phyloP scores from a whole-genome alignment of 768 basidiomycete genomes.

The Naganishia kalamii region DNA sequence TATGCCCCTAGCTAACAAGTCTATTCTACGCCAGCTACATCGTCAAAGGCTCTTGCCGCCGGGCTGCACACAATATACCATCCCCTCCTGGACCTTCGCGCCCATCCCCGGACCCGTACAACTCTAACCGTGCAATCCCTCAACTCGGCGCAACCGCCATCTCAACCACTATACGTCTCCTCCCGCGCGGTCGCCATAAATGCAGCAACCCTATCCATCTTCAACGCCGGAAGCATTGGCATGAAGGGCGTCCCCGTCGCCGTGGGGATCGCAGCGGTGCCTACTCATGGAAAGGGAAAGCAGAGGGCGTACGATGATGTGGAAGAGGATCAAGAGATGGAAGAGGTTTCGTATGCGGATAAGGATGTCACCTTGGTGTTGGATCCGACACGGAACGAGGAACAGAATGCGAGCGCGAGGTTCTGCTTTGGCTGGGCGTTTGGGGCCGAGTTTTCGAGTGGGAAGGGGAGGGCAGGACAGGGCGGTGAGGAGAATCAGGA shows the following conservation, averaged over 20 bases:
- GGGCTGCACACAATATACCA: constrained; percentile 38
- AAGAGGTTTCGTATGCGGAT: constrained; percentile 11
- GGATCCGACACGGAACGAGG: constrained; percentile 25
- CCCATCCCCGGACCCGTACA: constrained; percentile 48
- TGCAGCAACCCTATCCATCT: constrained; percentile 41
- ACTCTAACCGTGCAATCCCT: constrained; percentile 49
- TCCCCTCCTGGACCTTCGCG: constrained; percentile 42
- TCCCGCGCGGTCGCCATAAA: constrained; percentile 45
- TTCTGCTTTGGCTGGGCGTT: constrained; percentile 42
- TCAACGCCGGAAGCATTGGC: constrained; percentile 43
- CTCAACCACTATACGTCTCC: constrained; percentile 20
- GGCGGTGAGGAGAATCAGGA: constrained; percentile 15
- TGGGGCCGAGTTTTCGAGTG: constrained; percentile 28
- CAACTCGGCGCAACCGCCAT: constrained; percentile 27
- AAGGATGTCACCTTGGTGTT: constrained; percentile 31
- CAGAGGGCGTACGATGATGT: background rate
- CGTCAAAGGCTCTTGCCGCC: constrained; percentile 39
- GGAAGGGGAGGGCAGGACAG: background rate
- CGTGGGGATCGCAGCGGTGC: constrained; percentile 29
- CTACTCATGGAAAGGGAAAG: background rate
- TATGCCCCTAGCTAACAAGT: background rate
- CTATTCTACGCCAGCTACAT: background rate
- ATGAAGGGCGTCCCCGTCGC: constrained; percentile 39
- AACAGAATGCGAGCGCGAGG: constrained; percentile 23
- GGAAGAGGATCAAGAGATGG: background rate